These are phyloP conservation scores for Senna tora DNA, from an alignment of 306 rosid genomes.

Conservation along the genomic window DNA sequence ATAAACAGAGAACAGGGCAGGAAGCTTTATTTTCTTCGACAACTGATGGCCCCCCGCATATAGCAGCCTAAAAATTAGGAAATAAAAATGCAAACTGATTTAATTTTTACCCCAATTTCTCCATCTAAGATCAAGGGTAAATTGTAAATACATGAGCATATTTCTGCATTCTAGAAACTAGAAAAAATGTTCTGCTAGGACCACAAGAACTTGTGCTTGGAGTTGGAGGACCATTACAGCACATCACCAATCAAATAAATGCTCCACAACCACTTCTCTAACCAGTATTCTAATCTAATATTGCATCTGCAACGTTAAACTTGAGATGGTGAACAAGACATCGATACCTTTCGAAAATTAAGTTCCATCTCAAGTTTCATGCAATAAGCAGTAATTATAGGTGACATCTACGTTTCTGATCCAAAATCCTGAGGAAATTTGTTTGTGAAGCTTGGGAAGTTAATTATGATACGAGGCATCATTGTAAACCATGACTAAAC, in stretches of 20 bases:
- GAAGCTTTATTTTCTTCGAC: not conserved
- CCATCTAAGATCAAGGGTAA: constrained; percentile 5
- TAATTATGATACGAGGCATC: constrained; percentile 4
- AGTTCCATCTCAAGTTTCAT: not conserved
- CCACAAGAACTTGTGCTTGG: constrained; percentile 7
- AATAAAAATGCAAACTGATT: not conserved
- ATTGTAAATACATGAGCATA: not conserved
- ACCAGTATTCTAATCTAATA: not conserved
- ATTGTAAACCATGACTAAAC: not conserved
- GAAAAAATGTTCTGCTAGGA: not conserved
- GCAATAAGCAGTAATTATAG: not conserved
- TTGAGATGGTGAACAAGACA: not conserved
- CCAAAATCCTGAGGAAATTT: constrained; percentile 2
- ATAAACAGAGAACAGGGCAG: not conserved
- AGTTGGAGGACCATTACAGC: not conserved
- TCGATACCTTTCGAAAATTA: constrained; percentile 6
- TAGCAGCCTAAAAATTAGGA: constrained; percentile 26
- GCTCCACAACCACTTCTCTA: constrained; percentile 13
- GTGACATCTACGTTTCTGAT: constrained; percentile 24
- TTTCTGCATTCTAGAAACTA: constrained; percentile 12
- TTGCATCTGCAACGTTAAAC: not conserved
- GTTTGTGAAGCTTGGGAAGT: not conserved
- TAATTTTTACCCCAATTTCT: not conserved
- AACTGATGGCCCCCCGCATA: not conserved
- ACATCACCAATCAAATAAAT: not conserved